These are phyloP conservation scores for Aspergillus vadensis DNA, from an alignment of 2,329 filamentous ascomycete genomes.

Conservation along the genomic window DNA sequence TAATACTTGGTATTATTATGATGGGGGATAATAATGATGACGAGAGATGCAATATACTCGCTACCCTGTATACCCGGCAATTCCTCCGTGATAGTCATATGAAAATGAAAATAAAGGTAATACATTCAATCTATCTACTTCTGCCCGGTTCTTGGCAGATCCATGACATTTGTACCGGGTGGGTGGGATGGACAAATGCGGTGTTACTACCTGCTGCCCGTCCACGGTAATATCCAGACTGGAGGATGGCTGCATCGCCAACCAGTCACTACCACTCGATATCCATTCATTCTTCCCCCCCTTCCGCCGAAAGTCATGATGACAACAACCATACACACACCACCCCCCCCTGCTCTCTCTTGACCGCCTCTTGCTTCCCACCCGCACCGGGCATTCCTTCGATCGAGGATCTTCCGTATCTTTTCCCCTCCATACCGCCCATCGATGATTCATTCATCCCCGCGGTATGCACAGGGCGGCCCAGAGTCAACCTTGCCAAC, in stretches of 20 bases:
- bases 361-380: conserved; percentile 24
- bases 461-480: neutral
- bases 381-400: neutral
- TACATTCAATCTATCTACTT: neutral
- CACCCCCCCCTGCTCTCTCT: conserved; percentile 9
- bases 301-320: conserved; percentile 20
- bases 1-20: neutral
- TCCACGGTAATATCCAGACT: no score
- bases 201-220: neutral
- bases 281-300: neutral
- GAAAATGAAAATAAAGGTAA: neutral
- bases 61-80: no score
- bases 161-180: neutral
- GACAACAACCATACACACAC: conserved; percentile 11
- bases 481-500: neutral
- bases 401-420: neutral
- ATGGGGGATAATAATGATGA: neutral
- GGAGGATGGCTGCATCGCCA: conserved; percentile 3
- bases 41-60: neutral
- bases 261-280: neutral
- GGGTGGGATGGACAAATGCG: neutral
- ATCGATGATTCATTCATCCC: conserved; percentile 7
- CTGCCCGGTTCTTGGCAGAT: neutral
- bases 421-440: neutral
- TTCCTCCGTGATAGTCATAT: no score